Conservation (phyloP, 2,329 filamentous ascomycete species). For the Ophiostoma ulmi region DNA sequence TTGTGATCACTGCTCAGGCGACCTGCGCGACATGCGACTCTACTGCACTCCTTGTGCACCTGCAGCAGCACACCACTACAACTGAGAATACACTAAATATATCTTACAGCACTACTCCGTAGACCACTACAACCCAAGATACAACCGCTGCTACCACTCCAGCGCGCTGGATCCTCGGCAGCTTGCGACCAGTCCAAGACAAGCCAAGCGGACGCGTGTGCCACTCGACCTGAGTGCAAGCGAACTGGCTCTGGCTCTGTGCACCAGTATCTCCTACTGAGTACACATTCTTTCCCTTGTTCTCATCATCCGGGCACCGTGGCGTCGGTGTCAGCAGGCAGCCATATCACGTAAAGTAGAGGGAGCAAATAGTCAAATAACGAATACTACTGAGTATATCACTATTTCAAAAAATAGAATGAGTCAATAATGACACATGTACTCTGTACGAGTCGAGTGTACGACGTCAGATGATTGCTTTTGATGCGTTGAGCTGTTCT, state of each 20-base stretch:
- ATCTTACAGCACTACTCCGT: background rate
- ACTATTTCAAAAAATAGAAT: background rate
- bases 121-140: background rate
- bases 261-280: too few relatives aligned
- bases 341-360: background rate
- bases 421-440: background rate
- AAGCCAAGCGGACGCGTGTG: conserved; percentile 23
- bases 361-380: background rate
- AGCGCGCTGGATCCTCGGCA: background rate
- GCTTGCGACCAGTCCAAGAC: conserved; percentile 17
- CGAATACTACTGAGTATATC: background rate
- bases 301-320: background rate
- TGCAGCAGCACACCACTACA: conserved; percentile 8
- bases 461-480: background rate
- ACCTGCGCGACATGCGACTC: background rate
- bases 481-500: too few relatives aligned
- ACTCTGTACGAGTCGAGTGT: background rate
- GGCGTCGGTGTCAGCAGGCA: background rate
- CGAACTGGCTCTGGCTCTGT: background rate
- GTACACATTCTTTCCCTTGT: background rate
- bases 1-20: background rate
- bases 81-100: background rate
- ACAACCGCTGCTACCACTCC: background rate
- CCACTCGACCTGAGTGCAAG: conserved; percentile 17
- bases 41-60: background rate